Base-by-base conservation (phyloP, 164 flowering plant genomes). In the Saururus chinensis region DNA sequence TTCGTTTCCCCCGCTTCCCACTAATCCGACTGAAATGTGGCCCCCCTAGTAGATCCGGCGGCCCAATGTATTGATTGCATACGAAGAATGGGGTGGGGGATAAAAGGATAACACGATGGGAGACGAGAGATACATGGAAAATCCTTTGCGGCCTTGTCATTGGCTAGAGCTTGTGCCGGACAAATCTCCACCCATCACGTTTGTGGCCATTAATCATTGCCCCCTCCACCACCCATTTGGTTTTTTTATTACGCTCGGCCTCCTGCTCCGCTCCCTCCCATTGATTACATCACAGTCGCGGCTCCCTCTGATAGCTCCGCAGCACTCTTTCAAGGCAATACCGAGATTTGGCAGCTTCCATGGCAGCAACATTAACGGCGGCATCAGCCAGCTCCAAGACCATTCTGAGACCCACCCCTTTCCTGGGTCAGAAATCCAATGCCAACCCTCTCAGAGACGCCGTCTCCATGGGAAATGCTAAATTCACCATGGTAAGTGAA, bases 361-460 rank as follows among this genome's bases (percentile, higher is more conserved):
- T 12, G 58, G 30, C 12, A 48, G 68, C 86, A 40, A 81, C 72
- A 66, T 22, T 80, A 51, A 79, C 80, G 76, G 85, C 87, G 52
- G 82, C 86, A 51, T 63, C 85, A 21, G 74, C 81, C n/a, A 80
- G 80, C 73, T 73, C 92, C 48, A 74, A 79, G 67, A 68, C 86
- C 58, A 73, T 77, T 42, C 75, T 86, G 24, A 80, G 76, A 61
- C 74, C 87, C 63, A 82, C 91, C 65, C 79, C 91, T 37, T 89
- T 87, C 67, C 77, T 89, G 65, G 98, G 96, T 61, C 88, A 84
- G 63, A 70, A 66, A 24, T 37, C 84, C 4, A 80, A 65, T 51
- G 71, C 75, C 14, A 89, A 81, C 70, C 64, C 96, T 51, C 81
- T 89, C 17, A 83, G 85, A 68, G 86, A 85, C 74, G 80, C 71